phyloP scores from a whole-genome alignment of 2,329 filamentous ascomycete genomes.

The Pseudogymnoascus sp. region DNA sequence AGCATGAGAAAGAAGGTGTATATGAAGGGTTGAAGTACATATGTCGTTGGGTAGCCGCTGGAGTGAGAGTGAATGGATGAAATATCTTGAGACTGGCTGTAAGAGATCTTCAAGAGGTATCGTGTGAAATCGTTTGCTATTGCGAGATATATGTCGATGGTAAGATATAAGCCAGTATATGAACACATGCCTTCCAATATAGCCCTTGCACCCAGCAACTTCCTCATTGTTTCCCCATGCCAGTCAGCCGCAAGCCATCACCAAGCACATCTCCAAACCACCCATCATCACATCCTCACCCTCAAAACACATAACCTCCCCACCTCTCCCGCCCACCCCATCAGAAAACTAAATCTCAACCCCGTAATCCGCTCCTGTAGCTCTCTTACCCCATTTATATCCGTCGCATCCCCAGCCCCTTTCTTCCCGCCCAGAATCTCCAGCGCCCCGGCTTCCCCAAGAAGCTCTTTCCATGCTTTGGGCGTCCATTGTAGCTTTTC shows the following conservation, averaged over 20 bases:
- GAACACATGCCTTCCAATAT: neutral
- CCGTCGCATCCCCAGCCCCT: conserved; percentile 16
- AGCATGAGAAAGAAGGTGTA: neutral
- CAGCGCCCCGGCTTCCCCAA: conserved; percentile 32
- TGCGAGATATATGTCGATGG: neutral
- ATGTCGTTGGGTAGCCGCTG: neutral
- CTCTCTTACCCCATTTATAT: conserved; percentile 34
- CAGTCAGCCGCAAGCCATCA: neutral
- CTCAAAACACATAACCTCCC: conserved; percentile 35
- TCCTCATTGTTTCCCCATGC: neutral
- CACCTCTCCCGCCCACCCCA: conserved; percentile 41
- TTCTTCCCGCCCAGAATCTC: conserved; percentile 28
- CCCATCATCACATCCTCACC: conserved; percentile 30
- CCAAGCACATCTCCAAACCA: neutral
- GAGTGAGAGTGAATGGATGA: neutral
- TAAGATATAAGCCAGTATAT: neutral
- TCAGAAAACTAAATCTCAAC: conserved; percentile 43
- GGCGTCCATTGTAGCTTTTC: conserved; percentile 46
- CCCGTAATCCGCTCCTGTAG: conserved; percentile 45
- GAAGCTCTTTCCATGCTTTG: conserved; percentile 42
- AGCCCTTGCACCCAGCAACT: neutral
- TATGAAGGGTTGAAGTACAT: neutral
- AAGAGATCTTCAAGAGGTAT: neutral
- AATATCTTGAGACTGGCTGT: neutral
- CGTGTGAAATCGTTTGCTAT: neutral